Base-by-base conservation (phyloP, 2,329 filamentous ascomycete genomes). In the Alternaria sp. region DNA sequence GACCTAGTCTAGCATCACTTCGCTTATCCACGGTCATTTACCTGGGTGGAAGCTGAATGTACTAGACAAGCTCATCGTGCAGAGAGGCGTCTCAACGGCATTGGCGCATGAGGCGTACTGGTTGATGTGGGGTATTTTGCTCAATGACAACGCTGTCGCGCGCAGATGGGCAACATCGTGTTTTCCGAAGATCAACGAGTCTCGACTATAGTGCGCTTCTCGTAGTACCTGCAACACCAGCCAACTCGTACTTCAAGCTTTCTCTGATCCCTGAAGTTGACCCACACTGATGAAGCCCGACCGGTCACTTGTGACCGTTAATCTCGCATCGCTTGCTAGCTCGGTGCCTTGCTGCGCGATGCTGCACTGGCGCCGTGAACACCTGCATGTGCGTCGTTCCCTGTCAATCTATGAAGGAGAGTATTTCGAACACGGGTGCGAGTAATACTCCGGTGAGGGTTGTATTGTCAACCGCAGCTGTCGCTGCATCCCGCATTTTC, bases 381-480 rank as follows among this genome's bases (percentile, higher is more conserved):
- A 56, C 42, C 55, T 61, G 55, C 61, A 54, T 54, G 51, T 55
- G 48, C 54, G 21, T 17, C 39, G 46, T 37, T 29, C 42, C 36
- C 49, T 58, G 56, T 53, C 33, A 37, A 29, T 44, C 6, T 36
- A 42, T 53, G 49, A 55, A 39, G 28, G 40, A 31, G 24, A 31
- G 24, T 41, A 57, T 53, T 48, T 39, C 45, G 37, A 46, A 26
- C 51, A 21, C 37, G 55, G 46, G 42, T 51, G 44, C 53, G 55
- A 59, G 33, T 65, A 65, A 63, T 51, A 51, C 51, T 56, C 63
- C 61, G 61, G 55, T 37, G 37, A 50, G 48, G 54, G 49, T 48
- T 60, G 37, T 46, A 58, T 57, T 51, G 52, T 56, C 50, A 37
- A 57, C 31, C 45, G 42, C 45, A 52, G 52, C 46, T 51, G 55